Conservation (phyloP, 805 yeast genomes). For the Kuraishia borneana region DNA sequence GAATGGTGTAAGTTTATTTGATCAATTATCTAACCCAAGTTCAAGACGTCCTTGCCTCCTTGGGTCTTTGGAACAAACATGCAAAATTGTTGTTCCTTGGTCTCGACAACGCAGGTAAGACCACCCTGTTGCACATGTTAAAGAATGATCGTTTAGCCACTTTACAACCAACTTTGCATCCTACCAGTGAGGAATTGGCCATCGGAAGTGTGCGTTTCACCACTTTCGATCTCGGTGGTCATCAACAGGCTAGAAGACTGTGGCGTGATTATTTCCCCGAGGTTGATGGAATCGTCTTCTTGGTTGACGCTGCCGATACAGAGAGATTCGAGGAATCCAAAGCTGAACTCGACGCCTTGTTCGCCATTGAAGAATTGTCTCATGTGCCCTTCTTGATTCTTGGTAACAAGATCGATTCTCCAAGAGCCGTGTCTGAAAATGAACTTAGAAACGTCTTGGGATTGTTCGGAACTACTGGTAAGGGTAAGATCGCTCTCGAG, state of each 20-base stretch:
- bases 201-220: conserved; percentile 96
- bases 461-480: conserved; percentile 83
- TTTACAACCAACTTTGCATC: conserved; percentile 95
- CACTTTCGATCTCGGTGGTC: conserved; percentile 98
- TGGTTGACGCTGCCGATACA: conserved; percentile 95
- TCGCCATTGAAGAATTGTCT: conserved; percentile 83
- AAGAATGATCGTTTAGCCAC: conserved; percentile 96
- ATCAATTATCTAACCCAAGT: conserved; percentile 20
- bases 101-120: conserved; percentile 96
- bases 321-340: conserved; percentile 92
- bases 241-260: conserved; percentile 95
- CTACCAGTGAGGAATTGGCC: conserved; percentile 95
- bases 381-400: conserved; percentile 86
- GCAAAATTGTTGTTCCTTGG: conserved; percentile 94
- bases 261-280: conserved; percentile 99
- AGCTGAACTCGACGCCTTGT: conserved; percentile 87
- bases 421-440: conserved; percentile 89
- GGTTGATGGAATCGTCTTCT: conserved; percentile 92
- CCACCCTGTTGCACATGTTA: conserved; percentile 76
- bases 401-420: conserved; percentile 95
- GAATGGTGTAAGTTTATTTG: conserved; percentile 26
- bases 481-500: conserved; percentile 57
- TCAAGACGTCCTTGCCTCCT: conserved; percentile 66
- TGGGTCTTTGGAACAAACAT: conserved; percentile 87
- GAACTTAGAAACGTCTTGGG: conserved; percentile 88